Base-by-base conservation (phyloP, 495 filamentous ascomycete species). In the Hypoxylon trugodes region DNA sequence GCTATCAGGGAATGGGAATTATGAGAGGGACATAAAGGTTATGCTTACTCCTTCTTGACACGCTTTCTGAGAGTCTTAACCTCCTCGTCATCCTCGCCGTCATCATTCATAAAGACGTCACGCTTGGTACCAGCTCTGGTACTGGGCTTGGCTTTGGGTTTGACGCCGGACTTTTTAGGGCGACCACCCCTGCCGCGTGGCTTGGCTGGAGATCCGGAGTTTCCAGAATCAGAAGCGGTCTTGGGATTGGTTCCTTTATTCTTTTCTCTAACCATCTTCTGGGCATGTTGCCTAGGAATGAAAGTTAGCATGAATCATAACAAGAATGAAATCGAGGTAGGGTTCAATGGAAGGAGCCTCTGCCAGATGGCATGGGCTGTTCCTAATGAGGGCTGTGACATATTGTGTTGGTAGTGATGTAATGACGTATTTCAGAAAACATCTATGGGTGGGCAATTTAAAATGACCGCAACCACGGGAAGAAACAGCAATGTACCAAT, bases 231-330 rank as follows among this genome's bases (percentile, higher is more conserved):
- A 12, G 30, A 6, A 24, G 32, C 24, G 8, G 21, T 33, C 6
- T 4, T 7, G 16, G 32, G 18, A 12, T 24, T 3, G 3, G 13
- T 19, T 4, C 7, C 26, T 24, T 43, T 59, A 1, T 43, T 37
- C 0, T 40, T 16, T 33, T 35, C 18, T 6, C 52, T 9, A 16
- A 37, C 46, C 28, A 64, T 15, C 22, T 46, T 45, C 13, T 64
- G 60, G 3, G 47, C n/a, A 10, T 57, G 60, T 26, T 64, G 60
- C 26, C 60, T 64, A 50, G 13, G 24, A n/a, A 56, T 15, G 6
- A 12, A 37, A 46, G 46, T 64, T 55, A 64, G 60, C 52, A 22
- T 33, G 3, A 32, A 1, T 15, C 0, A 19, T 3, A 5, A 50
- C 42, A 7, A 5, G 33, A 37, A 3, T 10, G 12, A 28, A 19